These are phyloP conservation scores for Lentithecium fluviatile DNA, from an alignment of 495 filamentous ascomycete species.

Conservation along the genomic window DNA sequence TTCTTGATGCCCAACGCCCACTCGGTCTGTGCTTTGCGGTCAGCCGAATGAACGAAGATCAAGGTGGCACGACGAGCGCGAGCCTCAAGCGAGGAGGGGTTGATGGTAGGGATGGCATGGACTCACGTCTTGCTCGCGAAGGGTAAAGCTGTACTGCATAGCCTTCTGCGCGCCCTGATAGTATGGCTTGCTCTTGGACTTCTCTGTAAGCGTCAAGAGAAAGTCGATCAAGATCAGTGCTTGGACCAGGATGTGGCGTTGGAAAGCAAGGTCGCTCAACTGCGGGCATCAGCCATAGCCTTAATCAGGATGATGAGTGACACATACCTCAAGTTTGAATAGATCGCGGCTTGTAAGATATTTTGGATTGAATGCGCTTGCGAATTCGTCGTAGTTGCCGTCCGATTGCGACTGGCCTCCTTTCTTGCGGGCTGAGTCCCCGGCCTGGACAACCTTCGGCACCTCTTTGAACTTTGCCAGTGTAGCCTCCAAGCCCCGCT, in stretches of 20 bases:
- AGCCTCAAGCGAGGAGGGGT: slow-evolving; percentile 10
- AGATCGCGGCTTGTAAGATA: slow-evolving; percentile 93
- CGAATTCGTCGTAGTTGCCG: slow-evolving; percentile 58
- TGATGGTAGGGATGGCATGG: slow-evolving; percentile 14
- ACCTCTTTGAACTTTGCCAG: slow-evolving; percentile 76
- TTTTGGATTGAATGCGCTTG: slow-evolving; percentile 88
- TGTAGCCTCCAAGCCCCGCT: slow-evolving; percentile 71
- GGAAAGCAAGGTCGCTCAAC: slow-evolving; percentile 91
- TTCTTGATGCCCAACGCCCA: slow-evolving; percentile 76
- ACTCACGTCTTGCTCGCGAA: slow-evolving; percentile 79
- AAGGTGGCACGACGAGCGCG: slow-evolving; percentile 18
- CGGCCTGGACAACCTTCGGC: slow-evolving; percentile 64
- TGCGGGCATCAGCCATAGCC: slow-evolving; percentile 40
- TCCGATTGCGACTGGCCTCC: slow-evolving; percentile 71
- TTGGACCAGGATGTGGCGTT: slow-evolving; percentile 90
- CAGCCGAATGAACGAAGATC: slow-evolving; percentile 35
- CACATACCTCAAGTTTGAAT: slow-evolving; percentile 83
- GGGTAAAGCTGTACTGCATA: slow-evolving; percentile 72
- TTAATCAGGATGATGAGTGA: slow-evolving; percentile 1
- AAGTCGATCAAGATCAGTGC: slow-evolving; percentile 92
- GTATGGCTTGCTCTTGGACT: slow-evolving; percentile 72
- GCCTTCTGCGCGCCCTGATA: slow-evolving; percentile 67
- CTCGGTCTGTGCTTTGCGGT: slow-evolving; percentile 50
- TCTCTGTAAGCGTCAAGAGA: slow-evolving; percentile 79
- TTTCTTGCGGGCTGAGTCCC: slow-evolving; percentile 56